These are phyloP conservation scores for Hypoxylon crocopeplum DNA, from an alignment of 495 filamentous ascomycete genomes.

Conservation along the genomic window DNA sequence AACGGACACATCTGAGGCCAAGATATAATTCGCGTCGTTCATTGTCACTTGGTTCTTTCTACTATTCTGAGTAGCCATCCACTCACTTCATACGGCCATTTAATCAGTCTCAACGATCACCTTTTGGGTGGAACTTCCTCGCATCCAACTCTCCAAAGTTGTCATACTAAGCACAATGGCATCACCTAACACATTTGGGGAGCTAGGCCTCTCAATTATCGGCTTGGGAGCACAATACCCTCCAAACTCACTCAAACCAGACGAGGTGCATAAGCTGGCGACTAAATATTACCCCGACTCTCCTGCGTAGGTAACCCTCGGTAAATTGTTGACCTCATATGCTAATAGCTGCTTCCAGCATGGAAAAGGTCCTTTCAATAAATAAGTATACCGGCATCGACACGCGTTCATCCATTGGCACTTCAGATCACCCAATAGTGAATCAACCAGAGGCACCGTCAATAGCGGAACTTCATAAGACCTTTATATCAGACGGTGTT, in stretches of 20 bases:
- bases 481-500: slow-evolving; percentile 65
- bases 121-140: background rate
- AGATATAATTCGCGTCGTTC: too few relatives aligned
- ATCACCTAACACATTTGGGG: slow-evolving; percentile 35
- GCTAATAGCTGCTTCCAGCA: slow-evolving; percentile 43
- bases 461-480: slow-evolving; percentile 59
- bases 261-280: slow-evolving; percentile 49
- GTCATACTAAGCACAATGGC: slow-evolving; percentile 20
- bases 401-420: slow-evolving; percentile 63
- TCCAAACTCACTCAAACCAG: slow-evolving; percentile 50
- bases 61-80: too few relatives aligned
- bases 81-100: too few relatives aligned
- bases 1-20: too few relatives aligned
- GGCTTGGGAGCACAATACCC: slow-evolving; percentile 60
- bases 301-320: slow-evolving; percentile 50
- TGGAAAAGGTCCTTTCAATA: slow-evolving; percentile 66
- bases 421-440: slow-evolving; percentile 61
- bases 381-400: slow-evolving; percentile 71
- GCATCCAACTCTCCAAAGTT: background rate
- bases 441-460: slow-evolving; percentile 60
- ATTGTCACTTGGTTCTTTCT: too few relatives aligned
- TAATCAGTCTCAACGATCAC: background rate
- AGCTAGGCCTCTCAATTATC: slow-evolving; percentile 58
- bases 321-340: background rate
- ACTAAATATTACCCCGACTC: slow-evolving; percentile 57